Conservation (phyloP, 306 rosid species). For the Vigna radiata region DNA sequence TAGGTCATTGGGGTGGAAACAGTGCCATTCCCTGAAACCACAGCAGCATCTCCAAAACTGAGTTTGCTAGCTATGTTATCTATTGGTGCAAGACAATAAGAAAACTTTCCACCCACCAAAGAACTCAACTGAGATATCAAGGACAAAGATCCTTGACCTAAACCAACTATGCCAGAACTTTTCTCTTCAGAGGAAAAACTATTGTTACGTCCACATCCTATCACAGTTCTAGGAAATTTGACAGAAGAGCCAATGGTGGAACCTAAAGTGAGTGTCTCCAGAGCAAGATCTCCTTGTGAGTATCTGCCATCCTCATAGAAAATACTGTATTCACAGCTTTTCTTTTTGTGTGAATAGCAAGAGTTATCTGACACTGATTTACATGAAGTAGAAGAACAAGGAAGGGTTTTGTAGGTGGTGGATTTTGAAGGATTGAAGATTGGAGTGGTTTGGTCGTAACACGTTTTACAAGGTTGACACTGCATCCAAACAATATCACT, state of each 20-base stretch:
- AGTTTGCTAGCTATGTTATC: background rate
- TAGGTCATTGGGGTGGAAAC: constrained; percentile 24
- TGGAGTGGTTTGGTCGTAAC: constrained; percentile 54
- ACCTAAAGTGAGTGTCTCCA: background rate
- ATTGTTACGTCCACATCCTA: background rate
- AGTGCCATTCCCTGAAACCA: background rate
- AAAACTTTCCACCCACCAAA: background rate
- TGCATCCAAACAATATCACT: constrained; percentile 67
- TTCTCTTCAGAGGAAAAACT: background rate
- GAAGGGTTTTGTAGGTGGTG: constrained; percentile 24
- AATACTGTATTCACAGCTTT: background rate
- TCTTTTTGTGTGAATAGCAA: background rate
- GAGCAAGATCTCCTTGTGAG: background rate
- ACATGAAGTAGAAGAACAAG: background rate
- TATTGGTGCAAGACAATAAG: background rate
- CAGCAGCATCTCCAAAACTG: background rate
- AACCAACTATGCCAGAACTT: background rate
- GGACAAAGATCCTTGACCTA: background rate
- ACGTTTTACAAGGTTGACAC: constrained; percentile 33
- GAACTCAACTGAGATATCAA: background rate
- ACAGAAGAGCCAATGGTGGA: background rate
- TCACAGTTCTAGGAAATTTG: background rate
- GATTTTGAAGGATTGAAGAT: constrained; percentile 56
- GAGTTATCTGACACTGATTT: accelerated
- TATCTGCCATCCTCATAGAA: background rate